A percentile compares a stretch with the other conserved stretches of the same genome.
Conservation (phyloP, 2,329 filamentous ascomycete species). For the Alternaria triticina region DNA sequence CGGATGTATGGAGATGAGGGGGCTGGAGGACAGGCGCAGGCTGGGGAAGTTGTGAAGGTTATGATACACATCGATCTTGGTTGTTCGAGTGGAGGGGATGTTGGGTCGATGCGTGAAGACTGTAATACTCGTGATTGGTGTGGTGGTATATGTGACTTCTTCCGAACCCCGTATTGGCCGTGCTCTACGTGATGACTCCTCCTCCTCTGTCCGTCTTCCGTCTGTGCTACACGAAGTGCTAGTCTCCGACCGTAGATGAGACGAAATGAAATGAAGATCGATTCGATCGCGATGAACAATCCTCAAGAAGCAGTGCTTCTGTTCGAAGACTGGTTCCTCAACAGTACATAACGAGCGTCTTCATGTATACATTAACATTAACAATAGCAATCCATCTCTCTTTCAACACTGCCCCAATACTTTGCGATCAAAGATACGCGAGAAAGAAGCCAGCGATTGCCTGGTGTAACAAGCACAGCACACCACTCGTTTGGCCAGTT, state of each 20-base stretch:
- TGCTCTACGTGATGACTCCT: neutral
- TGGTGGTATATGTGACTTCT: too few relatives aligned
- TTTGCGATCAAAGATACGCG: neutral
- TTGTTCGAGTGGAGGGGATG: too few relatives aligned
- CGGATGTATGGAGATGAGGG: constrained; percentile 27
- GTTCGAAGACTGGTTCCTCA: too few relatives aligned
- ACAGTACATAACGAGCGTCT: too few relatives aligned
- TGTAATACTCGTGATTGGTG: neutral
- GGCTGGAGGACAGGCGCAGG: constrained; percentile 34
- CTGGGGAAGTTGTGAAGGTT: constrained; percentile 22
- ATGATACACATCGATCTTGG: constrained; percentile 30
- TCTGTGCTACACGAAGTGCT: too few relatives aligned
- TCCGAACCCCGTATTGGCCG: neutral
- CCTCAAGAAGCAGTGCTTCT: neutral
- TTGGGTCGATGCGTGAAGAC: too few relatives aligned
- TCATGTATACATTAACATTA: neutral
- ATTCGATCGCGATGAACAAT: too few relatives aligned
- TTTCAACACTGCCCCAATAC: neutral
- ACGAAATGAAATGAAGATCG: too few relatives aligned
- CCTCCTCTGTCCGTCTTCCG: neutral
- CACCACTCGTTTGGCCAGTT: constrained; percentile 6
- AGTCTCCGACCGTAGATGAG: neutral
- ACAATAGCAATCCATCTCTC: neutral
- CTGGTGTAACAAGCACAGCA: constrained; percentile 16
- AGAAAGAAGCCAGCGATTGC: constrained; percentile 13